Evolutionary conservation across 345 rosid genomes (phyloP).

Genomic region (Raphanus raphanistrum): DNA sequence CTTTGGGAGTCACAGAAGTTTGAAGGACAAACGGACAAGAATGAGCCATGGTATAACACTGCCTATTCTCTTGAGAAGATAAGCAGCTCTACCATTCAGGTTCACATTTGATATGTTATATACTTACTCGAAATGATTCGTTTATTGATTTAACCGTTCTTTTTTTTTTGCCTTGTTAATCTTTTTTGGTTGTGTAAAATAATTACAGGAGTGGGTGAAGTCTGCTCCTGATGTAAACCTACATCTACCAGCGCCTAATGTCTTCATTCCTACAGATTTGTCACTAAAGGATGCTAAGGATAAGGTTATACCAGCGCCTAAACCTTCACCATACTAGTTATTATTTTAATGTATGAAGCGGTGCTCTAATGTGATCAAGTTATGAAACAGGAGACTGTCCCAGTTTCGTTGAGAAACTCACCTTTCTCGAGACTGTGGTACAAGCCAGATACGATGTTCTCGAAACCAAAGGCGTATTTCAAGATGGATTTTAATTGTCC

Average conservation of each 20-base stretch:
- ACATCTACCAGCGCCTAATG: constrained; percentile 71
- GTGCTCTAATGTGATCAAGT: constrained; percentile 30
- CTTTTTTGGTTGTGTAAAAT: constrained; percentile 19
- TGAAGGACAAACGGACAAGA: constrained; percentile 73
- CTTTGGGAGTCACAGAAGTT: constrained; percentile 92
- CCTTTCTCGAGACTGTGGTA: constrained; percentile 69
- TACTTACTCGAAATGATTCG: background rate
- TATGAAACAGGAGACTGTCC: constrained; percentile 57
- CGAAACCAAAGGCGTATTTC: constrained; percentile 76
- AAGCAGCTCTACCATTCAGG: constrained; percentile 61
- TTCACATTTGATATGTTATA: constrained; percentile 31
- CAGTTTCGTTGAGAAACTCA: constrained; percentile 64
- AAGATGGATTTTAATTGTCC: constrained; percentile 86
- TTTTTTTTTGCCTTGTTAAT: background rate
- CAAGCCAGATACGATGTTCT: constrained; percentile 85
- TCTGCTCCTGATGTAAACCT: constrained; percentile 63
- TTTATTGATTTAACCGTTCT: background rate
- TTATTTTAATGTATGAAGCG: background rate
- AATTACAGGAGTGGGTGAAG: constrained; percentile 74
- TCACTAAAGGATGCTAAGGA: constrained; percentile 62
- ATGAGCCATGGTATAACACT: constrained; percentile 93
- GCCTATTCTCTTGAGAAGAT: constrained; percentile 71
- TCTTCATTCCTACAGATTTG: constrained; percentile 82
- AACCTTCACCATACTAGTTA: constrained; percentile 1
- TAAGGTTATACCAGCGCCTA: too few species aligned